These are phyloP conservation scores for Chenopodium suecicum DNA, from an alignment of 148 eudicot genomes.

Conservation along the genomic window DNA sequence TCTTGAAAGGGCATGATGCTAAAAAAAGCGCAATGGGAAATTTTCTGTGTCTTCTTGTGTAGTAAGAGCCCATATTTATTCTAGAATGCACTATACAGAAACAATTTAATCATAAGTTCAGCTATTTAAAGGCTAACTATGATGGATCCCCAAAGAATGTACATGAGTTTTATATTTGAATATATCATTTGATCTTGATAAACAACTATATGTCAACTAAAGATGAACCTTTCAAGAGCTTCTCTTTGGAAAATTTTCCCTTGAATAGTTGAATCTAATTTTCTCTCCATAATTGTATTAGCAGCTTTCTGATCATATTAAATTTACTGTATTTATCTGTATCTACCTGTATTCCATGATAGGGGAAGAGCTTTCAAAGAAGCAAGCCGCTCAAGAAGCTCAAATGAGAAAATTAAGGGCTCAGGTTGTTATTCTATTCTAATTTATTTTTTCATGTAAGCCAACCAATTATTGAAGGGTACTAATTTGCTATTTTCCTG, in stretches of 20 bases:
- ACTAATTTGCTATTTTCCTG: constrained; percentile 15
- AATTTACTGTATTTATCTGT: not conserved
- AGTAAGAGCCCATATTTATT: not conserved
- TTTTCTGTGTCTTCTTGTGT: not conserved
- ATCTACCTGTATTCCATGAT: constrained; percentile 11
- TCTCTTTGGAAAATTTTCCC: not conserved
- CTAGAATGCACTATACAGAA: not conserved
- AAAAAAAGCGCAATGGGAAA: not conserved
- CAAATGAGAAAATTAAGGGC: constrained; percentile 91
- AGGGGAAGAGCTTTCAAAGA: constrained; percentile 98
- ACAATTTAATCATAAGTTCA: not conserved
- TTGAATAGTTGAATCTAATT: not conserved
- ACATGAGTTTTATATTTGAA: not conserved
- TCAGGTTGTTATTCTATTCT: constrained; percentile 52
- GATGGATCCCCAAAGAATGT: not conserved
- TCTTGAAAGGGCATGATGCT: not conserved
- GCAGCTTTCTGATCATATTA: not conserved
- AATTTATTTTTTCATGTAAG: not conserved
- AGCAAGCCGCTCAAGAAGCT: constrained; percentile 97
- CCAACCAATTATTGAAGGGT: constrained; percentile 7
- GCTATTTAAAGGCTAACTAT: not conserved
- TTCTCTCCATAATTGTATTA: not conserved
- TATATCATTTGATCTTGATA: not conserved
- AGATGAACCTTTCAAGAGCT: not conserved
- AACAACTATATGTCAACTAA: not conserved